phyloP scores from a whole-genome alignment of 192 early-diverging fungal species.

The Piromyces sp. region DNA sequence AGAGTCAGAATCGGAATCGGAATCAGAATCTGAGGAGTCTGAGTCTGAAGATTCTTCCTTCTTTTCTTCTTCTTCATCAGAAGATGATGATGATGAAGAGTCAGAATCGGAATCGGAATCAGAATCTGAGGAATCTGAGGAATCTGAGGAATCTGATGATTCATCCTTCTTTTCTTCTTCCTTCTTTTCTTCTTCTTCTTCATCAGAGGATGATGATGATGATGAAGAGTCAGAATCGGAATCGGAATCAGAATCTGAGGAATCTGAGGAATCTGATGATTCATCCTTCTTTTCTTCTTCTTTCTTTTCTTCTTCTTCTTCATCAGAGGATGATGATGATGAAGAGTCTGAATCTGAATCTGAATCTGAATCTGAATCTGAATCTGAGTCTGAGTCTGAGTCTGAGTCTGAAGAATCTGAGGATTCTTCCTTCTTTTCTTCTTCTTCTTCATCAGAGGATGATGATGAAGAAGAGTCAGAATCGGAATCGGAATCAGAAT shows the following conservation, averaged over 20 bases:
- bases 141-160: neutral
- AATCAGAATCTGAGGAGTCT: neutral
- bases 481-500: neutral
- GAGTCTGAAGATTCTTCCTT: neutral
- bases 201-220: neutral
- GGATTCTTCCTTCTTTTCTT: neutral
- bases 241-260: neutral
- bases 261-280: neutral
- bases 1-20: neutral
- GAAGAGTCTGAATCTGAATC: neutral
- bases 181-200: neutral
- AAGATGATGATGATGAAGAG: no score
- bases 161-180: neutral
- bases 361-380: neutral
- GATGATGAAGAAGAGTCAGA: no score
- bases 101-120: neutral
- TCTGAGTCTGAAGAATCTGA: neutral
- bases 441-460: neutral
- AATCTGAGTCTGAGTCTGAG: neutral
- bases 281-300: no score
- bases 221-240: neutral
- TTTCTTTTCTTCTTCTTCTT: no score
- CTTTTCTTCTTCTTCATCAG: neutral
- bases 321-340: no score
- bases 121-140: neutral